These are phyloP conservation scores for Tetrastigma voinierianum DNA, from an alignment of 164 flowering plant species.

Conservation along the genomic window DNA sequence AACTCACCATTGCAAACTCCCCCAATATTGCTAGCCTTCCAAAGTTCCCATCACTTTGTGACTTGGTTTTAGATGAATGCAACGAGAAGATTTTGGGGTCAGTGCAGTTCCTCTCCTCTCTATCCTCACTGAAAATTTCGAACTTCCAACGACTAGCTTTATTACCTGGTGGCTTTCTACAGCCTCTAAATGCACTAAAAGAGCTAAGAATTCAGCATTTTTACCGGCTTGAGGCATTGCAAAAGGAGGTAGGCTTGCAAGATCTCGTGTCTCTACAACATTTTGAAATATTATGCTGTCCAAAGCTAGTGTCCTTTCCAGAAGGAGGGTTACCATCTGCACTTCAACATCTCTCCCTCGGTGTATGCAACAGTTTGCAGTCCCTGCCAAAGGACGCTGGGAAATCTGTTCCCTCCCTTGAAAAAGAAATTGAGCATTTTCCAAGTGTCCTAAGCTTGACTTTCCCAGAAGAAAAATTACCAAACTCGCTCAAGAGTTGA, in stretches of 20 bases:
- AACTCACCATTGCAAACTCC: constrained; percentile 2
- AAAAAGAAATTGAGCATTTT: constrained; percentile 10
- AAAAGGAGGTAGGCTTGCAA: not conserved
- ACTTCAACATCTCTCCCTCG: not conserved
- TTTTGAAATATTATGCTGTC: constrained; percentile 9
- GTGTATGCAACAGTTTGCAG: not conserved
- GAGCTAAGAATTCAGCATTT: not conserved
- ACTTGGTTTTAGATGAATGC: not conserved
- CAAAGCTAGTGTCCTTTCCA: constrained; percentile 4
- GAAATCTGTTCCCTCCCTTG: constrained; percentile 1
- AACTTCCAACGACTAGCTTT: not conserved
- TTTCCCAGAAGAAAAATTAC: constrained; percentile 1
- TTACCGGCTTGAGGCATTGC: not conserved
- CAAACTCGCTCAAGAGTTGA: not conserved
- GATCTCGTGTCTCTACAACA: not conserved
- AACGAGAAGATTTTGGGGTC: constrained; percentile 3
- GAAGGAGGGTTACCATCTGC: constrained; percentile 2
- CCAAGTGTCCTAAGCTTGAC: constrained; percentile 3
- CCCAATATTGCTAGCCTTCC: constrained; percentile 1
- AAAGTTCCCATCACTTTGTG: constrained; percentile 7
- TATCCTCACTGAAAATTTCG: constrained; percentile 8
- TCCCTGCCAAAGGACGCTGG: constrained; percentile 4
- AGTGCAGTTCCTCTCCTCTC: constrained; percentile 8
- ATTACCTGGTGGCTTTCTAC: constrained; percentile 4
- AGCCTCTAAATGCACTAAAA: not conserved